Percentiles rank a stretch among this genome's conserved stretches.
Conservation (phyloP, 495 filamentous ascomycete species). For the Aspergillus campestris region DNA sequence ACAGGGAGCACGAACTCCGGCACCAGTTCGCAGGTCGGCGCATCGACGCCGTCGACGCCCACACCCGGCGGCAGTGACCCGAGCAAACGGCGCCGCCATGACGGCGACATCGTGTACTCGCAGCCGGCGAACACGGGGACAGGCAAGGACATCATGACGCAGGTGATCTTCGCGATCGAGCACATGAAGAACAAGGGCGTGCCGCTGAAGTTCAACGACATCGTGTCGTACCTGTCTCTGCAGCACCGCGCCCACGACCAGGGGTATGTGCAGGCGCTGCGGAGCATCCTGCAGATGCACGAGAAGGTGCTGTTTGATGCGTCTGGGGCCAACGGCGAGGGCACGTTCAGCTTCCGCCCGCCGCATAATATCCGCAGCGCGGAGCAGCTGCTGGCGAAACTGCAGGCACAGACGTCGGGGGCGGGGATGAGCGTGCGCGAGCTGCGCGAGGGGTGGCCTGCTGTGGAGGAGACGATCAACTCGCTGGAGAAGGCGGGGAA, state of each 20-base stretch:
- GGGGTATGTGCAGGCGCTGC: constrained; percentile 36
- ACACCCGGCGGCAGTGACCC: constrained; percentile 28
- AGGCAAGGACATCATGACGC: constrained; percentile 71
- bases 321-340: constrained; percentile 47
- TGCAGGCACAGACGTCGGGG: constrained; percentile 75
- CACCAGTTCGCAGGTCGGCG: constrained; percentile 28
- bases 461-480: constrained; percentile 67
- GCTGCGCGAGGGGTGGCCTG: constrained; percentile 89
- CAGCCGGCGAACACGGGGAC: constrained; percentile 71
- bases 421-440: constrained; percentile 75
- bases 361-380: constrained; percentile 67
- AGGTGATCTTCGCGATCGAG: constrained; percentile 73
- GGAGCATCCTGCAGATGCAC: constrained; percentile 41
- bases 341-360: constrained; percentile 70
- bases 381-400: constrained; percentile 65
- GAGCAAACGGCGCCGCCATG: constrained; percentile 50
- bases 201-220: constrained; percentile 61
- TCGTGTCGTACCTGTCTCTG: constrained; percentile 68
- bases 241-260: constrained; percentile 43
- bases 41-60: constrained; percentile 33
- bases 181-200: constrained; percentile 72
- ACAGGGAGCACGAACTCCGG: constrained; percentile 17
- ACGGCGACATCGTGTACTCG: constrained; percentile 57
- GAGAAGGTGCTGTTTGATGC: constrained; percentile 64
- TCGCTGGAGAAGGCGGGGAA: constrained; percentile 69